Base-by-base conservation (phyloP, 352 stramenopile genomes). In the Pythium phragmitis region DNA sequence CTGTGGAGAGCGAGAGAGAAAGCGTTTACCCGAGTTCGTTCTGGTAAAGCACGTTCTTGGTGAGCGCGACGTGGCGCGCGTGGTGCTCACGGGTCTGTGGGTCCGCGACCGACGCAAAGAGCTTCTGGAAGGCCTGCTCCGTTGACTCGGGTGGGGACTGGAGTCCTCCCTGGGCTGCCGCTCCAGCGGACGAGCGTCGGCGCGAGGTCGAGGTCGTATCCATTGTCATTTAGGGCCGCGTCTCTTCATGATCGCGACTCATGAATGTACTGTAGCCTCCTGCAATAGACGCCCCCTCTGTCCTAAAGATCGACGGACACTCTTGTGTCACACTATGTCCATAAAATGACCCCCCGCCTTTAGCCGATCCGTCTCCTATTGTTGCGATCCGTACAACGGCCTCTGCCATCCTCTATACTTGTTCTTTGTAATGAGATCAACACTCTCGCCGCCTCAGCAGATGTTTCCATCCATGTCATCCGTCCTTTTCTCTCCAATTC, bases 1-100 rank as follows among this genome's bases (percentile, higher is more conserved):
- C 8, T n/a, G 1, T 46, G 13, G 17, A 19, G 13, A 46, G 39
- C 3, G 17, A 46, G 39, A 19, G 3, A 46, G 39, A 6, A n/a
- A 17, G 0, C 11, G 1, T 58, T 17, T 57, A 92, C 85, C 85
- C 85, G 1, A 66, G 54, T 56, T 89, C 82, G 59, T 90, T 89
- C 42, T 82, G 79, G 57, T 86, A 88, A 28, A 92, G 67, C n/a
- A 91, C 74, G 37, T 89, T 85, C 70, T 92, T 89, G 34, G 82
- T 77, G 26, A 93, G 73, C 21, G 86, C 86, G 49, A 92, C 70
- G 37, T 94, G 82, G 33, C 84, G 73, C 47, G 78, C 76, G 60
- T 91, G 80, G 23, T 87, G 77, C 4, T 79, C 75, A n/a, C 63
- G 63, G 19, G 84, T 92, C 76, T 92, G 79, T 11, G 72, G 80